A percentile compares a stretch with the other conserved stretches of the same genome.
Conservation (phyloP, 1,284 basidiomycete species). For the Kalmanozyma brasiliensis region DNA sequence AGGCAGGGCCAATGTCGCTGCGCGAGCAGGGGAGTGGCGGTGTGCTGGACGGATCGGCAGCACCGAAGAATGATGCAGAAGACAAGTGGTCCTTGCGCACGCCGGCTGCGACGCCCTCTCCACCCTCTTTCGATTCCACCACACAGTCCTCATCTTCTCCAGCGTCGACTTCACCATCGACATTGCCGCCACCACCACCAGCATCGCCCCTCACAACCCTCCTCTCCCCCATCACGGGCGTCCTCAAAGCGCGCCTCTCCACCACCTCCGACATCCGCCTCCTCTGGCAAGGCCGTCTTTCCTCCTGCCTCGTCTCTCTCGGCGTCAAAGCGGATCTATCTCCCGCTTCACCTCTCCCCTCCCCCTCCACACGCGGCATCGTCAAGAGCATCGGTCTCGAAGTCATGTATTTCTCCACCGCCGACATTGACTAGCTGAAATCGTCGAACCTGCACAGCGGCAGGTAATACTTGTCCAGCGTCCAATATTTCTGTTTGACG, state of each 20-base stretch:
- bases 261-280: conserved; percentile 80
- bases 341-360: conserved; percentile 79
- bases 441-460: conserved; percentile 43
- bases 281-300: conserved; percentile 92
- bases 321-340: conserved; percentile 86
- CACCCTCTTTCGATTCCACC: background rate
- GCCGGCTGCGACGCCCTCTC: too few species aligned
- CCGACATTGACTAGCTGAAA: conserved; percentile 14
- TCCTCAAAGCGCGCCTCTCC: conserved; percentile 87
- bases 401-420: conserved; percentile 79
- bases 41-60: too few species aligned
- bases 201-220: background rate
- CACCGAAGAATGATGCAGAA: too few species aligned
- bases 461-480: conserved; percentile 46
- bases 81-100: too few species aligned
- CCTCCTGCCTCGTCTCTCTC: conserved; percentile 86
- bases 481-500: conserved; percentile 62
- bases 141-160: too few species aligned
- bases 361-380: conserved; percentile 62
- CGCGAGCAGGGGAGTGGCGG: too few species aligned
- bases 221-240: conserved; percentile 75
- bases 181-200: background rate
- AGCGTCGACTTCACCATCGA: conserved; percentile 3
- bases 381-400: conserved; percentile 86
- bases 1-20: too few species aligned